These are phyloP conservation scores for Glycine soja DNA, from an alignment of 306 rosid genomes.

Conservation along the genomic window DNA sequence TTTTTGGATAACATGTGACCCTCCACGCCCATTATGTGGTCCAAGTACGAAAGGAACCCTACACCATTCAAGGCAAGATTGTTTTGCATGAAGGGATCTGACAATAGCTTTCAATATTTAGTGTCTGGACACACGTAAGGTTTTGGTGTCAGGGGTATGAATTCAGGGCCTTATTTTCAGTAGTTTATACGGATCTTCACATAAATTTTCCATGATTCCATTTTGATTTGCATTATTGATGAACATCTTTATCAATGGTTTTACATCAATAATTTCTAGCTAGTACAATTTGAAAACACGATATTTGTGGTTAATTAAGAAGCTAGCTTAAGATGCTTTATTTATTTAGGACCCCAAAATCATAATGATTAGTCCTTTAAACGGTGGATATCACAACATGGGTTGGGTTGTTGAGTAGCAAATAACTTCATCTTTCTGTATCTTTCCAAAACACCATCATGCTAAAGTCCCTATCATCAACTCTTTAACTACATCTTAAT, in stretches of 20 bases:
- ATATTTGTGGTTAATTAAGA: constrained; percentile 48
- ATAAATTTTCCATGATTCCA: constrained; percentile 13
- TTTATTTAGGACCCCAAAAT: constrained; percentile 53
- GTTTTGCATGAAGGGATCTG: constrained; percentile 40
- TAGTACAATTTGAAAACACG: constrained; percentile 36
- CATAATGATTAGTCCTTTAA: constrained; percentile 59
- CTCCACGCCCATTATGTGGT: constrained; percentile 40
- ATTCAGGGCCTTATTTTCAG: constrained; percentile 37
- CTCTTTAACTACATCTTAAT: constrained; percentile 50
- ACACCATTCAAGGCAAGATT: constrained; percentile 22
- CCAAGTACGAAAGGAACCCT: constrained; percentile 47
- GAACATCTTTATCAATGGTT: constrained; percentile 45
- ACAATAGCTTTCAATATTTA: constrained; percentile 39
- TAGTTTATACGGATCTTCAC: constrained; percentile 47
- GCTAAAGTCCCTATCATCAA: constrained; percentile 51
- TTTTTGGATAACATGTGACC: background rate
- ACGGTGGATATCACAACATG: constrained; percentile 55
- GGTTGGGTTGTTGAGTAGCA: constrained; percentile 89
- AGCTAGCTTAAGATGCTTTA: constrained; percentile 63
- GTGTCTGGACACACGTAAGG: constrained; percentile 17
- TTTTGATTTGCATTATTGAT: constrained; percentile 55
- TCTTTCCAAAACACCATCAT: constrained; percentile 62
- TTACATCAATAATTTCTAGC: constrained; percentile 36
- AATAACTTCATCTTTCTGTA: constrained; percentile 52
- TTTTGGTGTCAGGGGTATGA: constrained; percentile 41